Evolutionary conservation across 306 rosid species (phyloP), one percentile per base, ranked within the genome.

Genomic region (Hylodesmum podocarpum): DNA sequence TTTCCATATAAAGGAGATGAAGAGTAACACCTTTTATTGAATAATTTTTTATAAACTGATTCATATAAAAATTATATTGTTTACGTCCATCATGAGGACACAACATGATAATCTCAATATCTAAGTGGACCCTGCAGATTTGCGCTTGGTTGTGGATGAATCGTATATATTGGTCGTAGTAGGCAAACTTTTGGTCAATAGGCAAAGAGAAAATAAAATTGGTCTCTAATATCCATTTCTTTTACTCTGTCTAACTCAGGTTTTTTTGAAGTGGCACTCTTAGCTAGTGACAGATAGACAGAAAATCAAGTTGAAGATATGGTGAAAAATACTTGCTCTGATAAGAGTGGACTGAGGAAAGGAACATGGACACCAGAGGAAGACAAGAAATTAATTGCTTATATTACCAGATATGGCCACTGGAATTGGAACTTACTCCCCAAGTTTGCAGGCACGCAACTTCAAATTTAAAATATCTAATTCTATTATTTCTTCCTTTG

Each of bases 351-450:
- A 70, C 59, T 78, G 80, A 88, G 61, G 82, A 90, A 88, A 61
- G 95, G 95, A 0, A 76, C 88, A 16, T 90, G 95, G 90, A 84
- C 92, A 15, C 83, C 84, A 1, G 92, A 90, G 70, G 95, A 90
- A 81, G 95, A 90, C 34, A 54, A 70, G 47, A 86, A 80, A 78
- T 85, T 90, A 39, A 72, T 59, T 36, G 89, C 88, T 78, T 90
- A 90, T 86, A 80, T 90, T 19, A 82, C 89, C 6, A 75, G 86
- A 44, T 90, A 90, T 37, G 92, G 94, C 67, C 55, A 75, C 74
- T 87, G 94, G 94, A 89, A 89, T 76, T 89, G 90, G 91, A 87
- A 87, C 21, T 88, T 77, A 59, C 87, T 86, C 55, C 94, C 94
- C 78, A 82, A 58, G 79, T 89, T 84, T 80, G 91, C 94, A 49